A percentile compares a stretch with the other conserved stretches of the same genome.
Conservation (phyloP, 352 stramenopile genomes). For the Elongisporangium senticosum region DNA sequence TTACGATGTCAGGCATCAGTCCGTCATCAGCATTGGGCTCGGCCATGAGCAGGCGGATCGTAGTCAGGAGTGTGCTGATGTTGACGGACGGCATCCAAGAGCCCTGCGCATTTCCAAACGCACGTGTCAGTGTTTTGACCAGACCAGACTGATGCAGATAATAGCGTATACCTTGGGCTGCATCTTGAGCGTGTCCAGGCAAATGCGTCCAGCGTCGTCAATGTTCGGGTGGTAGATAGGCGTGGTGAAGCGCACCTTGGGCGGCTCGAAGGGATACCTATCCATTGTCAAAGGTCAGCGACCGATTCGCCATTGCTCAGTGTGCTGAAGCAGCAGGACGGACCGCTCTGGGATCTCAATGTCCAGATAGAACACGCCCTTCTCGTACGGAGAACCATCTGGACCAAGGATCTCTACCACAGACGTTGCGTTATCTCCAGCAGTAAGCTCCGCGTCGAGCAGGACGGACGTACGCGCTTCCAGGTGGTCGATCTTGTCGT, state of each 20-base stretch:
- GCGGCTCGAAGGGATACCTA: conserved; percentile 82
- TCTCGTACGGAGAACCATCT: conserved; percentile 79
- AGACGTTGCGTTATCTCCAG: background rate
- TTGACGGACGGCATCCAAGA: conserved; percentile 91
- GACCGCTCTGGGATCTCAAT: conserved; percentile 72
- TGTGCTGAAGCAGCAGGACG: background rate
- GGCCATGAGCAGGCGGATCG: conserved; percentile 87
- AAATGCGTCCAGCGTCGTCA: conserved; percentile 84
- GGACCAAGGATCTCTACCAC: conserved; percentile 69
- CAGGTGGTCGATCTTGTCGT: conserved; percentile 64
- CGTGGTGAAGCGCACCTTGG: conserved; percentile 72
- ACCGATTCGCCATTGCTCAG: background rate
- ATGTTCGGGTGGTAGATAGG: conserved; percentile 87
- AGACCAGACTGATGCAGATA: background rate
- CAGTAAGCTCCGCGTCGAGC: background rate
- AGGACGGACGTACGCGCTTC: conserved; percentile 56
- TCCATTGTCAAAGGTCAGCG: background rate
- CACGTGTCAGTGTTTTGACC: background rate
- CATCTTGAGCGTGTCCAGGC: conserved; percentile 90
- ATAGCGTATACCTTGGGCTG: conserved; percentile 56
- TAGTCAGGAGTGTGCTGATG: conserved; percentile 87
- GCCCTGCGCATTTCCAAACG: conserved; percentile 24
- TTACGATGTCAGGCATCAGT: conserved; percentile 86
- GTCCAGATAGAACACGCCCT: conserved; percentile 63
- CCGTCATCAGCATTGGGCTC: conserved; percentile 89